Evolutionary conservation across 352 stramenopile genomes (phyloP), one percentile per base, ranked within the genome.

Genomic region (Phytophthora rubi): DNA sequence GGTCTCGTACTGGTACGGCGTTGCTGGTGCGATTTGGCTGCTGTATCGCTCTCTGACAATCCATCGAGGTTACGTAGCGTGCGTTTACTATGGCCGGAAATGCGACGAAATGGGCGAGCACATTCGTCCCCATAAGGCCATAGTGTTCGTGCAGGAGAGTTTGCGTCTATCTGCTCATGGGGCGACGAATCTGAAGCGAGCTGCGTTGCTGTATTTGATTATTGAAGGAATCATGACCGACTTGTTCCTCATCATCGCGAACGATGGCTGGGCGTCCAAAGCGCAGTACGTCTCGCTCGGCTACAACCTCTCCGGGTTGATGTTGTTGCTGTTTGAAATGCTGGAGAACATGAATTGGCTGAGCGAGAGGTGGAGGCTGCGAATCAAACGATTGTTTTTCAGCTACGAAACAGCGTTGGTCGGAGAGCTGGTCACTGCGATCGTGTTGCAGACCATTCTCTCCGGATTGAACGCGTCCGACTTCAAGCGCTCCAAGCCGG

Each of bases 181-280:
- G 13, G 39, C 55, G 23, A 62, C 55, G 6, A 62, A 62, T 39
- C 26, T 26, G 12, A 42, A 62, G n/a, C 55, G 55, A 15, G 23
- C 45, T 8, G 23, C 55, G 15, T 30, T 62, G 23, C 55, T 62
- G 6, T 62, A 62, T 23, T 16, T 62, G 39, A 42, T 53, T 18
- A 18, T 62, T 7, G 55, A 62, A 44, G 47, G 57, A 0, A 33
- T 55, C 30, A 56, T 63, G 57, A 63, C 57, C 9, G 57, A 63
- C 39, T 21, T 63, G 44, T 63, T 63, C n/a, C 57, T 63, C 16
- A 63, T 63, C 15, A 63, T 63, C 23, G 57, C 44, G n/a, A 63
- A 63, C 44, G 57, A 63, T 48, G 57, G 57, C 28, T 54, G 42
- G 57, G 18, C 45, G 18, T 35, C 44, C 1, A 47, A 23, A 55